Base-by-base conservation (phyloP, 768 basidiomycete genomes). In the Leccinum obscurum region DNA sequence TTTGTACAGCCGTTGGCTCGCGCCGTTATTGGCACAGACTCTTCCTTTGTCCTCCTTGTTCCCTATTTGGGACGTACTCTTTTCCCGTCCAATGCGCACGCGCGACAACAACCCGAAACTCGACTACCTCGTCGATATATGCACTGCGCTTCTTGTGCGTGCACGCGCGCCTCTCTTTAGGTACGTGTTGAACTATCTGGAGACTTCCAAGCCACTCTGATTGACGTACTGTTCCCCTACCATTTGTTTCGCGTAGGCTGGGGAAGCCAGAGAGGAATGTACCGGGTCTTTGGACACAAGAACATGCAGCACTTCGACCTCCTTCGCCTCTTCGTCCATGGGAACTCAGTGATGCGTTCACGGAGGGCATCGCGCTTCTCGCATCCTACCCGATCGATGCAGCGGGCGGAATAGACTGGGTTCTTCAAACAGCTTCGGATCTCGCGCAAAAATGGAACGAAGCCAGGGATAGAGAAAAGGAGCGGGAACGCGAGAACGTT, bases 41-140 rank as follows among this genome's bases (percentile, higher is more conserved):
- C 70, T 93, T n/a, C 88, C 90, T 0, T 65, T 89, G 20, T 66
- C 81, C 1, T 81, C 83, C 8, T 76, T 89, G 9, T 74, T 89
- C 17, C 76, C 81, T 15, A 71, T 85, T 5, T 93, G 91, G 91
- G 90, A 93, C 68, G 81, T 81, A 3, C 64, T 93, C 13, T 89
- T 92, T 62, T 81, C 87, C 54, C 78, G 79, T 37, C 81, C 83
- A 0, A 77, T 79, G 75, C 77, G 84, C 64, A 79, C 82, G 49
- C 82, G 83, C 37, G 70, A 76, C n/a, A 39, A 48, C 10, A 83
- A 84, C 62, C 82, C 83, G 22, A 90, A 88, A 70, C 75, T 91
- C 2, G 87, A 91, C 26, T 80, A 79, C 64, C 77, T 92, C n/a
- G 68, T 90, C 55, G 87, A 91, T 62, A 74, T 92, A 32, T 89